Conservation (phyloP, 768 basidiomycete species). For the Macrolepiota albuminosa region DNA sequence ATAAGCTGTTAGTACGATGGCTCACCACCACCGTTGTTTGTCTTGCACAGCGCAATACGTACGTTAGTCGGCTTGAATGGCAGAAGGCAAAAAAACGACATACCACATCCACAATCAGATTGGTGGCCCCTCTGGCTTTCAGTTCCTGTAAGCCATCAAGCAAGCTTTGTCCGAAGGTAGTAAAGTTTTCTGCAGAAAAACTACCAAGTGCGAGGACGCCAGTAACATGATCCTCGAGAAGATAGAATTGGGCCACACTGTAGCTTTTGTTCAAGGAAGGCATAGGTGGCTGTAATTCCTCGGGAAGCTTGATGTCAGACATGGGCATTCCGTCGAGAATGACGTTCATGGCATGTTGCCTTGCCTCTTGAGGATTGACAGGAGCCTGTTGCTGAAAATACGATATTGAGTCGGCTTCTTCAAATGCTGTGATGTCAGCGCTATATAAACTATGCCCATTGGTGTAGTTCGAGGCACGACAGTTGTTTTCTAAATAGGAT, state of each 20-base stretch:
- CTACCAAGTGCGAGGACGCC: constrained; percentile 58
- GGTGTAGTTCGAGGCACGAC: constrained; percentile 40
- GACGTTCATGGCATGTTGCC: constrained; percentile 42
- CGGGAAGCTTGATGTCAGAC: constrained; percentile 38
- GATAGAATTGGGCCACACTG: constrained; percentile 50
- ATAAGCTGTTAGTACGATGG: not conserved
- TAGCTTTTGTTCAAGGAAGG: constrained; percentile 40
- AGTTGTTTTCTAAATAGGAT: constrained; percentile 50
- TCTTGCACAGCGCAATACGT: constrained; percentile 19
- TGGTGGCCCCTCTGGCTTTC: constrained; percentile 42
- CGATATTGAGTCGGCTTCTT: constrained; percentile 22
- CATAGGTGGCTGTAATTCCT: constrained; percentile 31
- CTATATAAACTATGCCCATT: constrained; percentile 39
- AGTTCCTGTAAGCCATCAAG: constrained; percentile 42
- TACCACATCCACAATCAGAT: constrained; percentile 56
- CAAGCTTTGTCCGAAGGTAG: constrained; percentile 36
- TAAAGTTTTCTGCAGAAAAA: constrained; percentile 45
- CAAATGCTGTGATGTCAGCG: constrained; percentile 15
- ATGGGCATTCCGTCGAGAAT: constrained; percentile 43
- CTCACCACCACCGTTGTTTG: constrained; percentile 40
- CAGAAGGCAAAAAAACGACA: constrained; percentile 11
- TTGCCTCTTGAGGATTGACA: constrained; percentile 23
- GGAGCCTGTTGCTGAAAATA: constrained; percentile 37
- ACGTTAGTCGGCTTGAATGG: too few species aligned
- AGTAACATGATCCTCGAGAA: constrained; percentile 45